Conservation (phyloP, 306 rosid species). For the Betula pendula region DNA sequence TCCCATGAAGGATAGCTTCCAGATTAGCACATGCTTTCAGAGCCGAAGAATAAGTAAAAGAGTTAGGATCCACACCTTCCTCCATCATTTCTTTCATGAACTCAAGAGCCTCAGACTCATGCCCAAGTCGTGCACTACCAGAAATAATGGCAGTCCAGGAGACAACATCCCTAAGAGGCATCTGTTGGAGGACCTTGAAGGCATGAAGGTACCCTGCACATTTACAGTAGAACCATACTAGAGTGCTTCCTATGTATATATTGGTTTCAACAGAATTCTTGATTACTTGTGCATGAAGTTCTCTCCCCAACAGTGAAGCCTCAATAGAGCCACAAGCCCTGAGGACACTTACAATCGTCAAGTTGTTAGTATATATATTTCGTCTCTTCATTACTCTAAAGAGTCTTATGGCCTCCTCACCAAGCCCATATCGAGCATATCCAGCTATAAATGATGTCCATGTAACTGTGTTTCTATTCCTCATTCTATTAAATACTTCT, state of each 20-base stretch:
- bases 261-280: slow-evolving; percentile 44
- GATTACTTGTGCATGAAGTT: slow-evolving; percentile 76
- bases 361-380: slow-evolving; percentile 51
- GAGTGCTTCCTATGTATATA: slow-evolving; percentile 60
- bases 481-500: slow-evolving; percentile 68
- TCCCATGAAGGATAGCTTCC: slow-evolving; percentile 61
- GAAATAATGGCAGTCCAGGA: slow-evolving; percentile 97
- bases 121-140: slow-evolving; percentile 65
- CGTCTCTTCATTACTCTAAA: slow-evolving; percentile 69
- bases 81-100: slow-evolving; percentile 70
- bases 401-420: slow-evolving; percentile 67
- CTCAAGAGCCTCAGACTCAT: slow-evolving; percentile 69
- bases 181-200: slow-evolving; percentile 60
- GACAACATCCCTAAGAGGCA: slow-evolving; percentile 81
- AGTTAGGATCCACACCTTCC: slow-evolving; percentile 83
- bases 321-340: slow-evolving; percentile 77
- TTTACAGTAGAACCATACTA: slow-evolving; percentile 94
- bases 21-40: slow-evolving; percentile 79
- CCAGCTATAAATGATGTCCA: slow-evolving; percentile 97
- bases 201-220: slow-evolving; percentile 66
- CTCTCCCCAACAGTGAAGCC: slow-evolving; percentile 59
- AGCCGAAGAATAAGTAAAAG: slow-evolving; percentile 77
- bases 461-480: slow-evolving; percentile 71
- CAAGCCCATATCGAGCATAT: slow-evolving; percentile 73
- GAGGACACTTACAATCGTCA: slow-evolving; percentile 69